Evolutionary conservation across 495 filamentous ascomycete species (phyloP).

Genomic region (Annulohypoxylon maeteangense): DNA sequence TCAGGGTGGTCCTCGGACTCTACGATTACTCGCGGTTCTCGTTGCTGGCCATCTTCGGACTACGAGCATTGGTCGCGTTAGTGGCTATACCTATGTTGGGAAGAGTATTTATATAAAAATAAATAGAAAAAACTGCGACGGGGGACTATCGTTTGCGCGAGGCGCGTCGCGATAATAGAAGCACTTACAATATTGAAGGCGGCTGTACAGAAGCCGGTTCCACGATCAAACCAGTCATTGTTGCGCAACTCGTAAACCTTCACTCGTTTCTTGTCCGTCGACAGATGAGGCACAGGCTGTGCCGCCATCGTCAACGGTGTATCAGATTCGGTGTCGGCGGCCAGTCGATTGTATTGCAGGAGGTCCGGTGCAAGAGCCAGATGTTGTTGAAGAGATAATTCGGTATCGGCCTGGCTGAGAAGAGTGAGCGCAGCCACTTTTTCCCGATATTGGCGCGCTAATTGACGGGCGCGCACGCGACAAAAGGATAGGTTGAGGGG

Average conservation of each 20-base stretch:
- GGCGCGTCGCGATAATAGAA: conserved; percentile 23
- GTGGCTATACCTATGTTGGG: conserved; percentile 19
- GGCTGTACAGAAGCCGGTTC: conserved; percentile 93
- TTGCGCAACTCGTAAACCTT: conserved; percentile 98
- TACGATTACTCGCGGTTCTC: conserved; percentile 89
- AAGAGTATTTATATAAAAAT: neutral
- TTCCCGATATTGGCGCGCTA: conserved; percentile 45
- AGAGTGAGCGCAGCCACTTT: conserved; percentile 61
- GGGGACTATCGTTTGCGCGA: conserved; percentile 6
- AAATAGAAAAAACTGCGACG: conserved; percentile 22
- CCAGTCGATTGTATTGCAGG: conserved; percentile 48
- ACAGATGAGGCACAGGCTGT: conserved; percentile 82
- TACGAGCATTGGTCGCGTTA: conserved; percentile 39
- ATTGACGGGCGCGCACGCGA: conserved; percentile 50
- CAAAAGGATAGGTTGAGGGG: conserved; percentile 38
- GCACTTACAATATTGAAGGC: conserved; percentile 76
- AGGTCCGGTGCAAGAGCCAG: conserved; percentile 56
- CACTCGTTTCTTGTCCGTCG: conserved; percentile 93
- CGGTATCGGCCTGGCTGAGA: conserved; percentile 55
- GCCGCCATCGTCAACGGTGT: conserved; percentile 76
- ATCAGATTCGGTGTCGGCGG: conserved; percentile 51
- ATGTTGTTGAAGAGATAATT: conserved; percentile 59
- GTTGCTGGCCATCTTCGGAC: conserved; percentile 57
- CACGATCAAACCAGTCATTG: conserved; percentile 99
- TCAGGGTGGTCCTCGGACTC: conserved; percentile 91